phyloP scores from a whole-genome alignment of 768 basidiomycete species.

The Tubosaeta brunneosetosa region DNA sequence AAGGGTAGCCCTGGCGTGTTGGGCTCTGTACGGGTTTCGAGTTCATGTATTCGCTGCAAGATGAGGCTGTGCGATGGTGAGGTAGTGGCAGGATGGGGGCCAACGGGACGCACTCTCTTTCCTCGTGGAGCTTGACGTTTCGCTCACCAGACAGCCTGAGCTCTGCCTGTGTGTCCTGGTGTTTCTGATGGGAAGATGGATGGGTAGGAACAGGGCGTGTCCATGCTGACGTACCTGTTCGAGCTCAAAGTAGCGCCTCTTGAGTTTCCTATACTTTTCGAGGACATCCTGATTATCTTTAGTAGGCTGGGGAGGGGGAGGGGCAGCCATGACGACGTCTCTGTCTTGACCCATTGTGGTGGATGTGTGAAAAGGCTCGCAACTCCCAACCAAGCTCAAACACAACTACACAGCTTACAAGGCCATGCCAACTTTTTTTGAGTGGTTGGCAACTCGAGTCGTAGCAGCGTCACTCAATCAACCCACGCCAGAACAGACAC shows the following conservation, averaged over 20 bases:
- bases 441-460: neutral
- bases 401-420: conserved; percentile 29
- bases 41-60: conserved; percentile 57
- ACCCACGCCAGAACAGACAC: neutral
- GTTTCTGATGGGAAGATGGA: conserved; percentile 38
- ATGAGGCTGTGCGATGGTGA: conserved; percentile 38
- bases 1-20: conserved; percentile 29
- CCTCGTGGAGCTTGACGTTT: conserved; percentile 56
- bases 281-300: conserved; percentile 44
- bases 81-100: neutral
- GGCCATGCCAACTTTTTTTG: neutral
- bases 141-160: conserved; percentile 59
- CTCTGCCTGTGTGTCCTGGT: conserved; percentile 55
- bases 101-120: conserved; percentile 49
- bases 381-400: conserved; percentile 30
- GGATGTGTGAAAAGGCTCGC: conserved; percentile 31
- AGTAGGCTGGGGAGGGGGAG: conserved; percentile 26
- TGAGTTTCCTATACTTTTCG: conserved; percentile 65
- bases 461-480: neutral
- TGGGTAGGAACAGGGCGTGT: neutral
- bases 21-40: conserved; percentile 43
- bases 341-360: conserved; percentile 40
- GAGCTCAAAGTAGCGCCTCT: conserved; percentile 61
- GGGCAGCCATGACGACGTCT: conserved; percentile 51
- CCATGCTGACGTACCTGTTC: conserved; percentile 54